Evolutionary conservation across 2,329 filamentous ascomycete species (phyloP).

Genomic region (Blastomyces parvus): DNA sequence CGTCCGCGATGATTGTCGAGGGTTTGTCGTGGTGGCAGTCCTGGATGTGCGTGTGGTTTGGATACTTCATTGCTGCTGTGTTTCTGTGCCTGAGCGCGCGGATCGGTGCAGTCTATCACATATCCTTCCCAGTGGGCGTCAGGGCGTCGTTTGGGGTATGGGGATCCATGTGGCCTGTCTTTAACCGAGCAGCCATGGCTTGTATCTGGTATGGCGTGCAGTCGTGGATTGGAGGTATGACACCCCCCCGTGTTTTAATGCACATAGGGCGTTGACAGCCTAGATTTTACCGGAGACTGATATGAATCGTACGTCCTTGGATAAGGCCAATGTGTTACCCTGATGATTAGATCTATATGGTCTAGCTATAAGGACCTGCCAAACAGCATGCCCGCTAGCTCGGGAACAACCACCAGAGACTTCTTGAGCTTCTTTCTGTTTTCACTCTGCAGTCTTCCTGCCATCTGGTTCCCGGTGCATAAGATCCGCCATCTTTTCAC

Average conservation of each 20-base stretch:
- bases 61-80: conserved; percentile 64
- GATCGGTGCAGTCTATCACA: conserved; percentile 79
- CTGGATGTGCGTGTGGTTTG: conserved; percentile 79
- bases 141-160: conserved; percentile 78
- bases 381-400: conserved; percentile 55
- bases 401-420: conserved; percentile 63
- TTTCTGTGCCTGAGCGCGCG: conserved; percentile 73
- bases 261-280: too few relatives aligned
- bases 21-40: conserved; percentile 88
- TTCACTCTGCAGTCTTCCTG: conserved; percentile 69
- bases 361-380: conserved; percentile 49
- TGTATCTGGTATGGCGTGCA: conserved; percentile 86
- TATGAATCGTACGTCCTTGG: neutral
- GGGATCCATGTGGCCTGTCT: conserved; percentile 79
- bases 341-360: conserved; percentile 87
- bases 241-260: neutral
- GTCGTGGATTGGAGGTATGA: conserved; percentile 62
- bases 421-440: conserved; percentile 82
- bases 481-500: conserved; percentile 85
- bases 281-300: neutral
- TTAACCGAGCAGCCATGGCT: conserved; percentile 80
- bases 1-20: conserved; percentile 65
- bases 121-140: conserved; percentile 74
- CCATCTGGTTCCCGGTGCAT: conserved; percentile 83
- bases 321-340: conserved; percentile 63